Evolutionary conservation across 208 protist species (phyloP).

Genomic region (Acanthamoeba triangularis): DNA sequence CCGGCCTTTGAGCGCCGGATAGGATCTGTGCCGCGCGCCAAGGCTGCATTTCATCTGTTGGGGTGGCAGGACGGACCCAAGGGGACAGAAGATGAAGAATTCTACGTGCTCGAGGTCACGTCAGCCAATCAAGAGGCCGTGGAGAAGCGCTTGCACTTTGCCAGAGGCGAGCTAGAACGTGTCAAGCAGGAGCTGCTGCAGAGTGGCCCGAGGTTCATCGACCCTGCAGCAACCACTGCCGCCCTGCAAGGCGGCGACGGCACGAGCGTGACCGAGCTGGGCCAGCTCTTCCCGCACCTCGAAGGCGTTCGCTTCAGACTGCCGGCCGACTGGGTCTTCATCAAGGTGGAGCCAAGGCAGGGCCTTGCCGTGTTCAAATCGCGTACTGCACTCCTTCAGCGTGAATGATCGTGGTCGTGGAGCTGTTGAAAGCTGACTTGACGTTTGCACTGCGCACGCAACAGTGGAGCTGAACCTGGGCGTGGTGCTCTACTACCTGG

Average conservation of each 20-base stretch:
- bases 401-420: not conserved
- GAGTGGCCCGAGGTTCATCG: not conserved
- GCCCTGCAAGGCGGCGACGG: not conserved
- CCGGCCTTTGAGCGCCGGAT: conserved; percentile 7
- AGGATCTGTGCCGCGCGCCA: not conserved
- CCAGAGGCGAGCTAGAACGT: conserved; percentile 12
- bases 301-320: not conserved
- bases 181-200: conserved; percentile 2
- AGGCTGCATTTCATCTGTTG: not conserved
- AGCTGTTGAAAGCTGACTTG: not conserved
- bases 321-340: not conserved
- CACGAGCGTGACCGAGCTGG: not conserved
- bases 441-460: not conserved
- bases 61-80: not conserved
- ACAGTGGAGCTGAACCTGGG: not conserved
- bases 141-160: not conserved
- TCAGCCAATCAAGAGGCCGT: not conserved
- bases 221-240: not conserved
- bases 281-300: not conserved
- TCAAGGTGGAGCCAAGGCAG: not conserved
- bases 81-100: not conserved
- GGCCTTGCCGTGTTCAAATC: not conserved
- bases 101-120: not conserved
- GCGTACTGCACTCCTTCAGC: not conserved
- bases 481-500: not conserved